Base-by-base conservation (phyloP, 106 monocot species). In the Amphibolis antarctica region DNA sequence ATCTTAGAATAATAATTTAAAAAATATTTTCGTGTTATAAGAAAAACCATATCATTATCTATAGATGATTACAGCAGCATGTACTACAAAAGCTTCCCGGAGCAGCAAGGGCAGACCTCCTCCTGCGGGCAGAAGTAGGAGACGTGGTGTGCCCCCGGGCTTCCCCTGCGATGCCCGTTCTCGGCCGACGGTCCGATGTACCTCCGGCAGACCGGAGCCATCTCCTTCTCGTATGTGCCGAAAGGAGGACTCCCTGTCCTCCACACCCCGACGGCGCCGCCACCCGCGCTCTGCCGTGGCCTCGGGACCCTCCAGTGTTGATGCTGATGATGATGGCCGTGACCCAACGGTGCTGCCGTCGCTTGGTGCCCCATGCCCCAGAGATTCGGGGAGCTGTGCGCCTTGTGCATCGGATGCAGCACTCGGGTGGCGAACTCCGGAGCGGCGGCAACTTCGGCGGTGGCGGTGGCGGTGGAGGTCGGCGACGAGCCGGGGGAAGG, bases 341-440 rank as follows among this genome's bases (percentile, higher is more conserved):
- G n/a, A 52, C 22, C n/a, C 52, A 11, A 1, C 17, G 22, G 12
- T 21, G n/a, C 12, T 12, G 53, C 22, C 1, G 53, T 21, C 53
- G 53, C 53, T 10, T 53, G 58, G 14, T 59, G 25, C 4, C 12
- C 18, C 58, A 59, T 13, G 28, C 9, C 30, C 11, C 23, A 23
- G 29, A 59, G 58, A 31, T 27, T 59, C 15, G 58, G 58, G 29
- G 58, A 59, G 58, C 58, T 59, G n/a, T 31, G 58, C 7, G 58
- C 58, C 58, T 31, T 59, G 58, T 59, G 58, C 29, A 59, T 59
- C 26, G 5, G 10, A 28, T 31, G n/a, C 21, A 12, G 30, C 29
- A 28, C 0, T 28, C 28, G 27, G 29, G 21, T 7, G 13, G 30
- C 15, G 28, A 59, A 59, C 28, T 23, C 13, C 21, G 29, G 29